phyloP scores from a whole-genome alignment of 495 filamentous ascomycete genomes.

The Aspergillus ostianus region DNA sequence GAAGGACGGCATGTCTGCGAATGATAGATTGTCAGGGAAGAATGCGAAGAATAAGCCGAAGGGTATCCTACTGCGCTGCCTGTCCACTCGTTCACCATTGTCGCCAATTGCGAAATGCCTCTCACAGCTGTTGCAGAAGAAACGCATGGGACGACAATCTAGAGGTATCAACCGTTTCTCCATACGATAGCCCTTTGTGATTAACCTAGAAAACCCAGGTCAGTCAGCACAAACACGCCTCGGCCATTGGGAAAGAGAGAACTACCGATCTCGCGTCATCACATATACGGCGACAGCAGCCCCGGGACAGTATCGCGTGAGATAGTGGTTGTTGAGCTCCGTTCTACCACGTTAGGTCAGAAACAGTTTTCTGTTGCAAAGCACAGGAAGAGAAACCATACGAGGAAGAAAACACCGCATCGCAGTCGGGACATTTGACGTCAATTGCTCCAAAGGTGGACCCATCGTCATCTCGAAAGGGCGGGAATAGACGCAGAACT shows the following conservation, averaged over 20 bases:
- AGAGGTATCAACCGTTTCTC: conserved; percentile 29
- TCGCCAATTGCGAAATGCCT: conserved; percentile 21
- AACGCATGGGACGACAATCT: conserved; percentile 25
- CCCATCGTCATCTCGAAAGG: conserved; percentile 27
- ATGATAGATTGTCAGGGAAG: conserved; percentile 7
- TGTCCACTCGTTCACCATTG: conserved; percentile 18
- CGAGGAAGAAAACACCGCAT: conserved; percentile 30
- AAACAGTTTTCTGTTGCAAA: background rate
- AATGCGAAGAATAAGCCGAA: background rate
- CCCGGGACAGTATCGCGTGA: conserved; percentile 29
- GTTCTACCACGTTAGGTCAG: conserved; percentile 13
- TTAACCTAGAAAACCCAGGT: conserved; percentile 16
- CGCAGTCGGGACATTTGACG: conserved; percentile 29
- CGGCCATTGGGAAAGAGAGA: background rate
- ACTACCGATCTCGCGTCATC: conserved; percentile 33
- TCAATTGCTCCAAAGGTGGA: conserved; percentile 23
- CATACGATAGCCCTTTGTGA: conserved; percentile 35
- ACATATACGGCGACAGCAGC: conserved; percentile 31
- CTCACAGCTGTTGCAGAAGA: conserved; percentile 28
- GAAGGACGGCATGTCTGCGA: conserved; percentile 16
- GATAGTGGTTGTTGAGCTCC: conserved; percentile 30
- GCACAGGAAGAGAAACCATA: conserved; percentile 11
- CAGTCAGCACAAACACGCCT: background rate
- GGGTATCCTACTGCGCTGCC: conserved; percentile 17
- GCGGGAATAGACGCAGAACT: conserved; percentile 28